phyloP scores from a whole-genome alignment of 352 stramenopile species.

The Elongisporangium anandrum region DNA sequence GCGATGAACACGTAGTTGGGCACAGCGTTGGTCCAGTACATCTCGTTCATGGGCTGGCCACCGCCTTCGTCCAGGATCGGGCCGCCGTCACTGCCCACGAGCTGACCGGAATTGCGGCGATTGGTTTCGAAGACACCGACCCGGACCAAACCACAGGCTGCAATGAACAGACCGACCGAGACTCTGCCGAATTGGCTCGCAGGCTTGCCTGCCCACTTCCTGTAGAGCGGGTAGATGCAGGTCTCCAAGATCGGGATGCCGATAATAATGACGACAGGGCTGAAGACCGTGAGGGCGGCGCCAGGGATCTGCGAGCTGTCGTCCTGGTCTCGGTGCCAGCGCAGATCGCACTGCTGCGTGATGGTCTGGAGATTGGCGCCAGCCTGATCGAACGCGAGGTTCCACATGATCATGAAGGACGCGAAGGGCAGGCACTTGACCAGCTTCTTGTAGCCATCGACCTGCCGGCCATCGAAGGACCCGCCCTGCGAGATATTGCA shows the following conservation, averaged over 20 bases:
- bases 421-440: conserved; percentile 50
- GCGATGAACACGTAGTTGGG: conserved; percentile 57
- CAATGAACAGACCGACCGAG: conserved; percentile 21
- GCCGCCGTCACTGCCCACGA: conserved; percentile 21
- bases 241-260: conserved; percentile 30
- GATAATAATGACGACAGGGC: conserved; percentile 30
- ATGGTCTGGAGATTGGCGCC: conserved; percentile 61
- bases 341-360: conserved; percentile 51
- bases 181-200: conserved; percentile 24
- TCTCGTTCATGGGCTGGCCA: conserved; percentile 51
- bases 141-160: conserved; percentile 27
- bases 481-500: conserved; percentile 42
- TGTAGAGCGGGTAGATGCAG: conserved; percentile 30
- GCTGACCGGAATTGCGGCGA: conserved; percentile 24
- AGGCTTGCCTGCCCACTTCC: conserved; percentile 19
- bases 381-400: conserved; percentile 48
- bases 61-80: conserved; percentile 28
- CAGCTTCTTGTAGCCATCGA: conserved; percentile 54
- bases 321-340: conserved; percentile 18
- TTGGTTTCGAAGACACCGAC: conserved; percentile 34
- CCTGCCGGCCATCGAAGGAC: conserved; percentile 24
- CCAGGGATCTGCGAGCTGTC: conserved; percentile 35
- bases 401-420: conserved; percentile 61
- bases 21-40: conserved; percentile 42
- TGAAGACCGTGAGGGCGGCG: conserved; percentile 34